Conservation (phyloP, 257 asterid species). For the Fraxinus cuspidata region DNA sequence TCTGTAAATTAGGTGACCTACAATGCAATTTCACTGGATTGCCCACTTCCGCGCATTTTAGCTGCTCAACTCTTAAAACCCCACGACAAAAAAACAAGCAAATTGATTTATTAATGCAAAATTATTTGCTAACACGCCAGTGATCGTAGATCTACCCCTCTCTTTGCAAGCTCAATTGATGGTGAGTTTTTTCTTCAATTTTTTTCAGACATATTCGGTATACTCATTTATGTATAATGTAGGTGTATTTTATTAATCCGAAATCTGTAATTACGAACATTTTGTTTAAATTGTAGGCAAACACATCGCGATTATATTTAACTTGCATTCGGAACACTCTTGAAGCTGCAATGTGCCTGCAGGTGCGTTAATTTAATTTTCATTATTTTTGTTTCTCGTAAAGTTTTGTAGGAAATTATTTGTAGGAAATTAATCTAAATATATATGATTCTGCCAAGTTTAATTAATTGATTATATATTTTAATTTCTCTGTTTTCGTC, state of each 20-base stretch:
- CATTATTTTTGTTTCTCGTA: constrained; percentile 4
- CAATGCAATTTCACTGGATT: not conserved
- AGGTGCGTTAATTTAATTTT: constrained; percentile 46
- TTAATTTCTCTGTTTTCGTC: constrained; percentile 15
- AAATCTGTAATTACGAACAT: not conserved
- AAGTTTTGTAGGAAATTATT: not conserved
- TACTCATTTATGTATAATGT: not conserved
- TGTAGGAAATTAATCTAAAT: not conserved
- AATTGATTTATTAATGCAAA: not conserved
- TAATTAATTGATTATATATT: not conserved
- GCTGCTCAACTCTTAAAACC: not conserved
- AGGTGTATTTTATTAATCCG: not conserved
- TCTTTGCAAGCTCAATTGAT: constrained; percentile 20
- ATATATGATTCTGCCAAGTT: not conserved
- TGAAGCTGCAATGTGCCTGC: constrained; percentile 93
- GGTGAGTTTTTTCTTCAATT: constrained; percentile 24
- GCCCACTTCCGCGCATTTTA: not conserved
- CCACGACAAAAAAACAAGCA: not conserved
- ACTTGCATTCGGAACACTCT: constrained; percentile 83
- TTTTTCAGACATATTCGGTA: not conserved
- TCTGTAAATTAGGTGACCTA: not conserved
- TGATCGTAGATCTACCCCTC: constrained; percentile 1
- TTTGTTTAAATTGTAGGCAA: constrained; percentile 44
- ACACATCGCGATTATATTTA: constrained; percentile 60
- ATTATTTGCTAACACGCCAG: not conserved